These are phyloP conservation scores for Sphagnum contortum DNA, from an alignment of 225 moss, liverwort and hornwort species.

Conservation along the genomic window DNA sequence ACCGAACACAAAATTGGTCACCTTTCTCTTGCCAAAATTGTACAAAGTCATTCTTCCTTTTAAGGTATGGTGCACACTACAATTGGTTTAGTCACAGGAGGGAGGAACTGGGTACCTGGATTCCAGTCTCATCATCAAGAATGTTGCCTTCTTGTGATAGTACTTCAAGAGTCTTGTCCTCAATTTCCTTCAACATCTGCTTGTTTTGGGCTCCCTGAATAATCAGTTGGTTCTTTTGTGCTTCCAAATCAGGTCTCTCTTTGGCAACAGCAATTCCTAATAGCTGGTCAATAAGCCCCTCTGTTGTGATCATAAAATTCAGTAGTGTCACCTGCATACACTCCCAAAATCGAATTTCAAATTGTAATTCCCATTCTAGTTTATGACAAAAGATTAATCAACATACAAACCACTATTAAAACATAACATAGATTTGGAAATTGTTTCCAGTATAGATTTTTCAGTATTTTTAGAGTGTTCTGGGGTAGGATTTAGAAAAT, in stretches of 20 bases:
- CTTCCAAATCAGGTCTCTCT: slow-evolving; percentile 73
- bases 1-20: no score
- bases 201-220: slow-evolving; percentile 86
- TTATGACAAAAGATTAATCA: no score
- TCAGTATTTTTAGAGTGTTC: no score
- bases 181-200: slow-evolving; percentile 73
- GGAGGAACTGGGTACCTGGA: slow-evolving; percentile 29
- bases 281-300: slow-evolving; percentile 78
- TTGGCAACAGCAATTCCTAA: slow-evolving; percentile 78
- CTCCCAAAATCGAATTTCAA: slow-evolving; percentile 1
- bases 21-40: no score
- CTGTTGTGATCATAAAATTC: slow-evolving; percentile 87
- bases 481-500: no score
- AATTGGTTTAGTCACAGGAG: no score
- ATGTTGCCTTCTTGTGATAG: slow-evolving; percentile 94
- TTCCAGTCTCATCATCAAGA: slow-evolving; percentile 84
- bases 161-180: slow-evolving; percentile 76
- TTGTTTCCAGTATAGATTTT: no score
- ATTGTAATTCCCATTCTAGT: not conserved
- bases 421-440: no score
- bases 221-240: slow-evolving; percentile 77
- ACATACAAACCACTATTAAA: no score
- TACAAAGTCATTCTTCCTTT: no score
- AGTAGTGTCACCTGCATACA: slow-evolving; percentile 56
- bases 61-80: no score